A percentile compares a stretch with the other conserved stretches of the same genome.
Conservation (phyloP, 495 filamentous ascomycete species). For the Podospora didyma region DNA sequence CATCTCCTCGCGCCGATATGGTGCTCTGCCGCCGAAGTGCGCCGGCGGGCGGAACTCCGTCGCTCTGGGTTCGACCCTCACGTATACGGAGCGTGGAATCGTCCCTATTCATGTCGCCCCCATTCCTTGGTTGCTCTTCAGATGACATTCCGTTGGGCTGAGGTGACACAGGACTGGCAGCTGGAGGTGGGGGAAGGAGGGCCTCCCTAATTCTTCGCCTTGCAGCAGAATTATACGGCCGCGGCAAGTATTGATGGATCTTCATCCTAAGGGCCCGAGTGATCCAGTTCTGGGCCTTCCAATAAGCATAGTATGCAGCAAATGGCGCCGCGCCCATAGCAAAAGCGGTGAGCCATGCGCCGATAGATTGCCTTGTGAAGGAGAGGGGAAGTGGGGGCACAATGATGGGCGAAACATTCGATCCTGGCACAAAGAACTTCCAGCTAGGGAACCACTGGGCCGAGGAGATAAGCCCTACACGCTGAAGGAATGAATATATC, state of each 20-base stretch:
- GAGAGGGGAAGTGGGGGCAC: slow-evolving; percentile 31
- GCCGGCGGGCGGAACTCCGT: slow-evolving; percentile 20
- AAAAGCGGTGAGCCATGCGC: slow-evolving; percentile 28
- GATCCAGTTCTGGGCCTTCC: slow-evolving; percentile 7
- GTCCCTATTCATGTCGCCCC: slow-evolving; percentile 15
- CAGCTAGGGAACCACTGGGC: slow-evolving; percentile 35
- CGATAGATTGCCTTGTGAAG: slow-evolving; percentile 14
- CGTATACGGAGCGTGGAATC: slow-evolving; percentile 15
- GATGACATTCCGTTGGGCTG: not conserved
- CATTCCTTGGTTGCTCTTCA: slow-evolving; percentile 2
- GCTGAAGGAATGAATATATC: slow-evolving; percentile 46
- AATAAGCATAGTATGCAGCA: slow-evolving; percentile 27
- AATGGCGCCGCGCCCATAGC: slow-evolving; percentile 32
- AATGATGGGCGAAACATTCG: slow-evolving; percentile 40
- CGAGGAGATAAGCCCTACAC: slow-evolving; percentile 40
- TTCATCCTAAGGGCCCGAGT: slow-evolving; percentile 7
- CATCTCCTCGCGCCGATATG: slow-evolving; percentile 19
- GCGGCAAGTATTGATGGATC: slow-evolving; percentile 14
- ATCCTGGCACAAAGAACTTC: slow-evolving; percentile 48
- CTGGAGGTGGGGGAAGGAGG: slow-evolving; percentile 1
- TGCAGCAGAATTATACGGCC: slow-evolving; percentile 13
- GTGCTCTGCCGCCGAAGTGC: slow-evolving; percentile 29
- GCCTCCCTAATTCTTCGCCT: slow-evolving; percentile 2
- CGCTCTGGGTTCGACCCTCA: slow-evolving; percentile 22
- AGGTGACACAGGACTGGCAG: not conserved